Base-by-base conservation (phyloP, 2,329 filamentous ascomycete genomes). In the Verticillium zaregamsianum region DNA sequence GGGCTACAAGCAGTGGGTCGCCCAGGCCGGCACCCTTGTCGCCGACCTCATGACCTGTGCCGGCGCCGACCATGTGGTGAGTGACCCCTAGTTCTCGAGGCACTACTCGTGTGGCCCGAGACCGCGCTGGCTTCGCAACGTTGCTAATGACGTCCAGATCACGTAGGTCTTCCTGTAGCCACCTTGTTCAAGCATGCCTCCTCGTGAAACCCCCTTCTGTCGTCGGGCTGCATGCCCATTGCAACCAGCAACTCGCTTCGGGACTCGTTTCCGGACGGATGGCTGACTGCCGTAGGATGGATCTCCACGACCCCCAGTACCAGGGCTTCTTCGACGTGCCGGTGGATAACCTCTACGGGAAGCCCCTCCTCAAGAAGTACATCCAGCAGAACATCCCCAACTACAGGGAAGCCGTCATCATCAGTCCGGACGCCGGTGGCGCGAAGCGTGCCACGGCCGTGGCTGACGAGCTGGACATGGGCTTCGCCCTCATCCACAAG, bases 301-400 rank as follows among this genome's bases (percentile, higher is more conserved):
- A 99, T 73, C 84, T 99, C 59, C 92, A 95, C 74, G 94, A 97
- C 75, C 91, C 92, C 52, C 93, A 99, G 77, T 98, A 98, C 72
- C 95, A 99, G 77, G 95, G 95, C 60, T 99, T 97, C 82, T 98
- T 99, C 73, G 94, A 99, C 72, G 97, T 98, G 62, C 95, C 95
- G 2, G 95, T 99, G 61, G 95, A 99, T 79, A 99, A 99, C 74
- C 83, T 99, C 20, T 98, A 98, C 78, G 94, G 89, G 61, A 88
- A 91, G 68, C 89, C 90, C 58, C 79, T 93, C 58, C 80, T 90
- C 60, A 86, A 89, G 72, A 83, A 84, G 64, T 90, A 89, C 71
- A 89, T 90, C 68, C 89, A 93, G 73, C 88, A 90, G 71, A 87
- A 92, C 70, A 95, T 97, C 63, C 89, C 91, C 57, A 89, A 93